Evolutionary conservation across 176 grass and related monocot genomes (phyloP).

Genomic region (Urochloa ruziziensis): DNA sequence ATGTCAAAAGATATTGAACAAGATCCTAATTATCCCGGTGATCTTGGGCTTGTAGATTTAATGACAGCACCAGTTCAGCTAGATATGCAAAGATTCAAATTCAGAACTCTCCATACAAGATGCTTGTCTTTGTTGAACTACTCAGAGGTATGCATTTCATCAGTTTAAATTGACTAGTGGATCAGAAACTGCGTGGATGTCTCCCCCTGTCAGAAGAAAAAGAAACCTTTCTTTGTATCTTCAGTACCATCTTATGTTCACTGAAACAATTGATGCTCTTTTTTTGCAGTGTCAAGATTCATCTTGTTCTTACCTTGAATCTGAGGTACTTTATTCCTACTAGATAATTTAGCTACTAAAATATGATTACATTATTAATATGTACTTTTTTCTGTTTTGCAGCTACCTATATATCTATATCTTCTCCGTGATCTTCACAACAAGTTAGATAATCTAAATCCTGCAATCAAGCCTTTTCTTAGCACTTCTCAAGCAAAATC

Average conservation of each 20-base stretch:
- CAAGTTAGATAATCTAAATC: conserved; percentile 57
- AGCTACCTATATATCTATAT: conserved; percentile 73
- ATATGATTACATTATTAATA: conserved; percentile 14
- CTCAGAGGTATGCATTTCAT: conserved; percentile 67
- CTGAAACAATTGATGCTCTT: not conserved
- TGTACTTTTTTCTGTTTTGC: conserved; percentile 34
- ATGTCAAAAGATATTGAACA: conserved; percentile 38
- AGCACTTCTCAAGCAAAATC: conserved; percentile 40
- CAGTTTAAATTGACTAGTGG: not conserved
- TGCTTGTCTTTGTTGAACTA: conserved; percentile 66
- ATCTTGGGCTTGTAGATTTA: conserved; percentile 66
- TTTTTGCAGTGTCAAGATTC: conserved; percentile 47
- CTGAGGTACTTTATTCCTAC: conserved; percentile 76
- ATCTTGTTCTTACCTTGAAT: conserved; percentile 53
- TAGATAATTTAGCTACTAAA: conserved; percentile 27
- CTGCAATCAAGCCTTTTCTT: conserved; percentile 35
- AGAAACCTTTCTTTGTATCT: not conserved
- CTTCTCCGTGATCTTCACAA: conserved; percentile 67
- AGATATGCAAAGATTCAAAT: too few species aligned
- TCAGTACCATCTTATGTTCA: conserved; percentile 10
- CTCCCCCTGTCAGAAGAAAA: too few species aligned
- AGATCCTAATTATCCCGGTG: conserved; percentile 34
- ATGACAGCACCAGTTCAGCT: conserved; percentile 50
- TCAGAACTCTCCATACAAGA: too few species aligned
- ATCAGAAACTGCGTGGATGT: too few species aligned